Evolutionary conservation across 495 filamentous ascomycete genomes (phyloP).

Genomic region (Thermochaetoides thermophila): DNA sequence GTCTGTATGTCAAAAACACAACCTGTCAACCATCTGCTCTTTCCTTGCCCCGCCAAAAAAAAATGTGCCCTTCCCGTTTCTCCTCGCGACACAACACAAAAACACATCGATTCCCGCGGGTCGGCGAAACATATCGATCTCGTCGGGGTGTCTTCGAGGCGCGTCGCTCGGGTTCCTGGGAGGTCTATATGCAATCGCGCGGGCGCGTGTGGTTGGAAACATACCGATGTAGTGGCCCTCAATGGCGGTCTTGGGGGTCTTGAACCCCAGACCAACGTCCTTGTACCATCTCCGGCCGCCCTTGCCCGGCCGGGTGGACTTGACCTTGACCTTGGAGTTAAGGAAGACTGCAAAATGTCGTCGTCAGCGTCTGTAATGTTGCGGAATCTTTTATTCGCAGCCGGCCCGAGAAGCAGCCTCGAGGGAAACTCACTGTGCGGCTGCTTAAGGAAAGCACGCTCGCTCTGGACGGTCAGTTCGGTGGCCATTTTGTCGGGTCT

Average conservation of each 20-base stretch:
- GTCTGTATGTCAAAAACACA: conserved; percentile 45
- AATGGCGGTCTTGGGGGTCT: conserved; percentile 93
- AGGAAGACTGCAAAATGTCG: conserved; percentile 51
- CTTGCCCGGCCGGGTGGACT: conserved; percentile 73
- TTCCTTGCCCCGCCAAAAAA: not conserved
- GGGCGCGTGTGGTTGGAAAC: conserved; percentile 21
- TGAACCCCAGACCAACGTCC: conserved; percentile 97
- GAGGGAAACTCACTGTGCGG: conserved; percentile 52
- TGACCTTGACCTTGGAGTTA: conserved; percentile 80
- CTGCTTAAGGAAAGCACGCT: conserved; percentile 98
- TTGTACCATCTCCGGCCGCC: conserved; percentile 93
- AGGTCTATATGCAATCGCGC: no score
- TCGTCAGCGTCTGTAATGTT: conserved; percentile 4
- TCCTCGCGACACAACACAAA: no score
- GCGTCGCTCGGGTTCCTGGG: conserved; percentile 4
- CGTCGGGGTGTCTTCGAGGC: conserved; percentile 4
- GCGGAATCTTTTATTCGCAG: conserved; percentile 2
- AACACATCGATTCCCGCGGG: not conserved
- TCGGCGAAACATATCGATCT: conserved; percentile 1
- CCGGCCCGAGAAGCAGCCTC: conserved; percentile 1
- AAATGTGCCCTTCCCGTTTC: not conserved
- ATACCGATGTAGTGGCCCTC: conserved; percentile 98
- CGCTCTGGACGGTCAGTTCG: conserved; percentile 94
- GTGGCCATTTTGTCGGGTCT: conserved; percentile 79
- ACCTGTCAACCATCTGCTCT: conserved; percentile 11